These are phyloP conservation scores for Lasiodiplodia theobromae DNA, from an alignment of 2,329 filamentous ascomycete species.

Conservation along the genomic window DNA sequence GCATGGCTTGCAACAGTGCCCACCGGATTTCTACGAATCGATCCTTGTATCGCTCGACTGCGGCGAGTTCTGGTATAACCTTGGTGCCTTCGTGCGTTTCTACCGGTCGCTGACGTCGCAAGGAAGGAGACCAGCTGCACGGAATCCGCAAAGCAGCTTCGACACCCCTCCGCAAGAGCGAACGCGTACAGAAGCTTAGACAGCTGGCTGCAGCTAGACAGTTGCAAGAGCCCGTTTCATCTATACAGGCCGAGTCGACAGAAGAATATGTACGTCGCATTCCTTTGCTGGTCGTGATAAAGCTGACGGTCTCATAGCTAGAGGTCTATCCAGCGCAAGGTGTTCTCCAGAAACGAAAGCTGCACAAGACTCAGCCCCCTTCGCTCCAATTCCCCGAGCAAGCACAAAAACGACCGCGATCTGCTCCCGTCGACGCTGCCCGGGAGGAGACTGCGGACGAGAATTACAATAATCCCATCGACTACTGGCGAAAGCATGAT, in stretches of 20 bases:
- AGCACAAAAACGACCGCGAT: not conserved
- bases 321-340: not conserved
- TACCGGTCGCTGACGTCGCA: not conserved
- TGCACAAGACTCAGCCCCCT: not conserved
- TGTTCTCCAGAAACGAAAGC: not conserved
- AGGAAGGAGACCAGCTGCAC: not conserved
- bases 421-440: not conserved
- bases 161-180: not conserved
- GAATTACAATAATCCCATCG: not conserved
- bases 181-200: not conserved
- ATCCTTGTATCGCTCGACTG: not conserved
- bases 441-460: not conserved
- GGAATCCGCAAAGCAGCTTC: not conserved
- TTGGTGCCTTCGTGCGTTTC: not conserved
- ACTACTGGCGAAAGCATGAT: constrained; percentile 11
- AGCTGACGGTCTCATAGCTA: not conserved
- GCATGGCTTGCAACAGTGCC: not conserved
- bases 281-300: not conserved
- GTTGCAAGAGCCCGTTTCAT: too few species aligned
- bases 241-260: too few species aligned
- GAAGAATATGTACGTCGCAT: too few species aligned
- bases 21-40: not conserved
- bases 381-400: not conserved
- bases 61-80: not conserved
- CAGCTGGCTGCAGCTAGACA: too few species aligned